Base-by-base conservation (phyloP, 495 filamentous ascomycete genomes). In the Xylaria cubensis region DNA sequence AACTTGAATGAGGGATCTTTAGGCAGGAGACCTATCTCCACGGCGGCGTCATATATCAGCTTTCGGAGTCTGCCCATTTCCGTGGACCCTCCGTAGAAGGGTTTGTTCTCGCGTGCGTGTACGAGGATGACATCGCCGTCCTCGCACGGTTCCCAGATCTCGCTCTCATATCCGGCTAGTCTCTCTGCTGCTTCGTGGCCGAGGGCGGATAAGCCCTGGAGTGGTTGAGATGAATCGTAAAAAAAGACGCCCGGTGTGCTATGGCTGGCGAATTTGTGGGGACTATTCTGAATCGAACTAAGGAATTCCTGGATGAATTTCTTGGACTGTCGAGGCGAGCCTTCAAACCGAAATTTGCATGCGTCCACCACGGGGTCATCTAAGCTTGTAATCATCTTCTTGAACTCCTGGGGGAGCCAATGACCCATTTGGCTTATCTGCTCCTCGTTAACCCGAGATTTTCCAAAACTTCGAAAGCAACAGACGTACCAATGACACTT, bases 41-140 rank as follows among this genome's bases (percentile, higher is more conserved):
- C 84, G 13, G 92, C 93, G 32, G 85, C 83, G 26, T 87, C 85
- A 78, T 94, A 89, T 1, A 98, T 76, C 0, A 91, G 88, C 4
- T 87, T 89, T 21, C 96, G 89, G 29, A 97, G 84, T 51, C 89
- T 87, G 46, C 96, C 96, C 3, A 98, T 81, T n/a, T 88, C 81
- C 0, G 96, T 98, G 1, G 91, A 95, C 21, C 95, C 88, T 63
- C 88, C 90, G 15, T 84, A 77, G 75, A 91, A 88, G 3, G 89
- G 86, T 19, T 78, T 83, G 21, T 88, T 84, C 64, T 88, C 82
- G 24, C 94, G 92, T 17, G 94, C 94, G 84, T 97, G 94, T 39
- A 97, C 81, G 29, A 97, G 83, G 58, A 98, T 82, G 6, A 97
- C 79, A 74, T 95, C 92, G 62, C 94, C 94, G 68, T 94, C 87